Percentiles rank a stretch among this genome's conserved stretches.
Evolutionary conservation across 2,329 filamentous ascomycete genomes (phyloP).

Genomic region (Setomelanomma holmii): DNA sequence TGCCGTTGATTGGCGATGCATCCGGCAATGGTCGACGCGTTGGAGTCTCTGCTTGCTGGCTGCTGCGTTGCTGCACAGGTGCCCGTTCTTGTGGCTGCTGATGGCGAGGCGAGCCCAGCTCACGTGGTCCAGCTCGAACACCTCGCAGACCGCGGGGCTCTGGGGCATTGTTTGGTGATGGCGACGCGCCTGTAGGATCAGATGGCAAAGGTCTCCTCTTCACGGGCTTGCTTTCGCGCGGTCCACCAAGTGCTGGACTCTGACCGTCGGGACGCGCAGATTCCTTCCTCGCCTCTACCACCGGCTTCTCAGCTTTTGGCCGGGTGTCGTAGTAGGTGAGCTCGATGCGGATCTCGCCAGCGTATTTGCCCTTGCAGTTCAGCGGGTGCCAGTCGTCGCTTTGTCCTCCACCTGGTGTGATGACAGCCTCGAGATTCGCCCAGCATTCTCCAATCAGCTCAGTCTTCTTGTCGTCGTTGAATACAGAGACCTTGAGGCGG

Average conservation of each 20-base stretch:
- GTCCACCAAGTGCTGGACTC: constrained; percentile 52
- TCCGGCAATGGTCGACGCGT: constrained; percentile 40
- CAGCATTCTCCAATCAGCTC: constrained; percentile 95
- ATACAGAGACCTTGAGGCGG: constrained; percentile 92
- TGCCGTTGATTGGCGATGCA: constrained; percentile 26
- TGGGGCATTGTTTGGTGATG: constrained; percentile 37
- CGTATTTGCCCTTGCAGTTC: constrained; percentile 90
- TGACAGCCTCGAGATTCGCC: constrained; percentile 81
- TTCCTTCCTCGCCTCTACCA: constrained; percentile 61
- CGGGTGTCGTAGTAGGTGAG: constrained; percentile 94
- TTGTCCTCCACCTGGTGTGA: constrained; percentile 88
- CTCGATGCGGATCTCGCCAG: constrained; percentile 92
- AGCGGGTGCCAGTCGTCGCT: constrained; percentile 91
- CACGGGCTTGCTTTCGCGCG: constrained; percentile 67
- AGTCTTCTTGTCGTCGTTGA: constrained; percentile 98
- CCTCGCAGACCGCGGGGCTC: constrained; percentile 41
- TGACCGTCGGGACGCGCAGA: constrained; percentile 41
- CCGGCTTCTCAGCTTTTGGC: constrained; percentile 77
- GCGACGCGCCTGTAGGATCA: constrained; percentile 68
- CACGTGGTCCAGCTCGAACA: constrained; percentile 42
- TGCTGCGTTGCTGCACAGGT: constrained; percentile 21
- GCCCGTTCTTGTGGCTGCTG: constrained; percentile 30
- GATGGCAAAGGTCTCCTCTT: constrained; percentile 85
- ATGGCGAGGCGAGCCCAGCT: constrained; percentile 44
- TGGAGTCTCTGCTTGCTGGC: constrained; percentile 30